Evolutionary conservation across 495 filamentous ascomycete species (phyloP).

Genomic region (Pyronema omphalodes): DNA sequence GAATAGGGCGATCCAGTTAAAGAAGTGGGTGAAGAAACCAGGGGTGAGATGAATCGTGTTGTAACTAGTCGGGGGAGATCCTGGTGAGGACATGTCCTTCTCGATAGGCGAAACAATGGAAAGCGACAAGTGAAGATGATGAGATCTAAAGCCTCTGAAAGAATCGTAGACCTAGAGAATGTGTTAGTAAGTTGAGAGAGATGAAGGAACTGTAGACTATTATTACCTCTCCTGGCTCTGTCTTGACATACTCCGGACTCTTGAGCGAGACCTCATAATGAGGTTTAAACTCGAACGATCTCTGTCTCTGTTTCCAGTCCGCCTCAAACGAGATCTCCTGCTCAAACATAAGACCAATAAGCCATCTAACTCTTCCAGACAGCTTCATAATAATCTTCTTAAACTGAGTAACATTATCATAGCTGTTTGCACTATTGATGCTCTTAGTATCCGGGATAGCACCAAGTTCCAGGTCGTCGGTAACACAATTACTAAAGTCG

Average conservation of each 20-base stretch:
- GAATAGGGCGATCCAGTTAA: constrained; percentile 94
- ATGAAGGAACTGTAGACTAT: neutral
- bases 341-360: constrained; percentile 83
- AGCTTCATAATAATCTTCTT: constrained; percentile 98
- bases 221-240: constrained; percentile 30
- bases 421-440: constrained; percentile 41
- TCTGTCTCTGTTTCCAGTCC: constrained; percentile 24
- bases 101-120: constrained; percentile 68
- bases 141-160: constrained; percentile 79
- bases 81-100: constrained; percentile 63
- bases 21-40: constrained; percentile 95
- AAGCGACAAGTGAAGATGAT: constrained; percentile 87
- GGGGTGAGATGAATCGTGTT: constrained; percentile 87
- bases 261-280: constrained; percentile 85
- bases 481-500: constrained; percentile 76
- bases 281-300: constrained; percentile 73
- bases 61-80: constrained; percentile 63
- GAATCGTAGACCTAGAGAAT: constrained; percentile 56
- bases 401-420: constrained; percentile 61
- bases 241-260: constrained; percentile 51
- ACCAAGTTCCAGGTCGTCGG: constrained; percentile 38
- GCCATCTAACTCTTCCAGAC: constrained; percentile 80
- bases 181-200: constrained; percentile 17
- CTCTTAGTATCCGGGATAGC: constrained; percentile 43
- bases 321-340: constrained; percentile 41